Base-by-base conservation (phyloP, 352 stramenopile species). In the Phytopythium aichiense region DNA sequence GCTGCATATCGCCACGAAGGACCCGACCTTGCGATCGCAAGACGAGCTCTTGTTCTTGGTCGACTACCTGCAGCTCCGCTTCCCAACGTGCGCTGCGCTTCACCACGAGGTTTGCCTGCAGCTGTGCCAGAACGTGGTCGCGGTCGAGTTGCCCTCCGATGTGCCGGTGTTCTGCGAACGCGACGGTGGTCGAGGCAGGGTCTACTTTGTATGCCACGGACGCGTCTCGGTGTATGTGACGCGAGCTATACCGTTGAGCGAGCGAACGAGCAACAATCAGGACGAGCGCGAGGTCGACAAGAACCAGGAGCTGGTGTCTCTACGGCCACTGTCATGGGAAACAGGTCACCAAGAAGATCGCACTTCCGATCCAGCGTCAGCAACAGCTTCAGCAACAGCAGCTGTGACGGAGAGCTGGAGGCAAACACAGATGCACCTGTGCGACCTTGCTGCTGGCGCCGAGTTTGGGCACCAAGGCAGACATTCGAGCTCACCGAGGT, bases 21-120 rank as follows among this genome's bases (percentile, higher is more conserved):
- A 35, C 49, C 54, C 58, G 4, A 35, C 13, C 3, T 56, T 66
- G 40, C 74, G 77, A 56, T 73, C 56, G 2, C 63, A 72, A 2
- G 67, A 72, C 9, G 76, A 89, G 4, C 51, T 88, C 45, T 61
- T 73, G 25, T 67, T 69, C 5, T 58, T 89, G 25, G 59, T 64
- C 31, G 80, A 89, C 37, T 70, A 73, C 20, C 68, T 89, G 52
- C 69, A 69, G n/a, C 69, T 69, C 2, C 37, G 63, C 31, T 87
- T 87, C 40, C 51, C 69, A 0, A 65, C 69, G 43, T 89, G 80
- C 61, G 69, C 67, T 7, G 49, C 62, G 1, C 43, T 89, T 22
- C 61, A 68, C 8, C 76, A 67, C 5, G 65, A 78, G 18, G 72
- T 79, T 0, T 72, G 73, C n/a, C 60, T 69, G 35, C 38, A 72